Base-by-base conservation (phyloP, 108 stramenopile genomes). In the Skeletonema grethae region DNA sequence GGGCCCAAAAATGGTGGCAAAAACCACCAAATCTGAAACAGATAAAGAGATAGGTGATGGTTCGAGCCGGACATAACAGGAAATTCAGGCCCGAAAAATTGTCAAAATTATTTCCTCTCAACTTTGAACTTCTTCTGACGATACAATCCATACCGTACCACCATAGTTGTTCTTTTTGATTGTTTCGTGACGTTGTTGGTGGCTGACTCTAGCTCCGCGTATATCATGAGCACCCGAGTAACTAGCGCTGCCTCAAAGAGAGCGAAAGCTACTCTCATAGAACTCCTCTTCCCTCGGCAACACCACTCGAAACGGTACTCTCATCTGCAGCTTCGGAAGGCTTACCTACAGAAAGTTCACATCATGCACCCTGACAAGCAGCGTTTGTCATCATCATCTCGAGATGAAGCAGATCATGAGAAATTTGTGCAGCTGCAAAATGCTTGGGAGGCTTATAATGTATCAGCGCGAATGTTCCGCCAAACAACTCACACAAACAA, bases 331-430 rank as follows among this genome's bases (percentile, higher is more conserved):
- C 70, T 94, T 20, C 75, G 87, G 39, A 72, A 59, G 11, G 87
- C 85, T 2, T 94, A 91, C 38, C 50, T 94, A 8, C 39, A 80
- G 32, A 67, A 75, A 45, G 66, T 87, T 8, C 89, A 91, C 18
- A 69, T 56, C 30, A 77, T 94, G 66, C 93, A 94, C 69, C 93
- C 93, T 5, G 93, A 94, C 59, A 92, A 90, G 41, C 41, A 43
- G 10, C 41, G 3, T 15, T 43, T 2, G n/a, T n/a, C 41, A n/a
- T 43, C 41, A 64, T 15, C 39, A 35, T 11, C n/a, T 32, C 53
- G 56, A 57, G 31, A 50, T 9, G 29, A 22, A 45, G 20, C n/a
- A 61, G 61, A 34, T 4, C 73, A 73, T 57, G n/a, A 61, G 11
- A 50, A 85, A 55, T 95, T 92, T 70, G 70, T 84, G 9, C 77